Conservation (phyloP, 495 filamentous ascomycete species). For the Podospora australis region DNA sequence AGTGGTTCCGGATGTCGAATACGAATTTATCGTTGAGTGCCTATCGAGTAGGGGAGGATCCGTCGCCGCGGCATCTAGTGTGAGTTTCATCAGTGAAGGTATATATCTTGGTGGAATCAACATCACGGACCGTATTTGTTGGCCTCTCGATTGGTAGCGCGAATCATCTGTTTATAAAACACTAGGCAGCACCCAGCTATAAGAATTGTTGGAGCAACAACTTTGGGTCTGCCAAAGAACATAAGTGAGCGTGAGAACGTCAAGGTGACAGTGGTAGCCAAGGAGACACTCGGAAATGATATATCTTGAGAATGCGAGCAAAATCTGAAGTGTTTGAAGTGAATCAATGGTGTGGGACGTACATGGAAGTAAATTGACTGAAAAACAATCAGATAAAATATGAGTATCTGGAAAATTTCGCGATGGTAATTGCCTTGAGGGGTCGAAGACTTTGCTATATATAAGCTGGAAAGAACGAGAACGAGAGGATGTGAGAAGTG, state of each 20-base stretch:
- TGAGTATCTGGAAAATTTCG: too few species aligned
- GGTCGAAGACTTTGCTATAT: too few species aligned
- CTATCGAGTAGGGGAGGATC: constrained; percentile 75
- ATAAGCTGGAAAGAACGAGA: too few species aligned
- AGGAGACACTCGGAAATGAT: too few species aligned
- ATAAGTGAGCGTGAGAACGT: background rate
- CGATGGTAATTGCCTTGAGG: too few species aligned
- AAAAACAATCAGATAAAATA: too few species aligned
- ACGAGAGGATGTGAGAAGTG: too few species aligned
- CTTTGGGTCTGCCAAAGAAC: background rate
- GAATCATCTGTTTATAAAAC: background rate
- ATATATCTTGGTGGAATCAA: background rate
- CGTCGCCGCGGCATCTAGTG: constrained; percentile 34
- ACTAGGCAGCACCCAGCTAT: background rate
- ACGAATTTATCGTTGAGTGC: constrained; percentile 63
- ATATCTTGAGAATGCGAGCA: too few species aligned
- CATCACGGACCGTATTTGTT: background rate
- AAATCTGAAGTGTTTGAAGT: too few species aligned
- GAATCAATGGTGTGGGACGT: too few species aligned
- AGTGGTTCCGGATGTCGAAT: constrained; percentile 59
- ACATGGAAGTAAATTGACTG: too few species aligned
- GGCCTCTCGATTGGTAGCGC: background rate
- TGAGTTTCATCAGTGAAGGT: background rate
- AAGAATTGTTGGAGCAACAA: background rate
- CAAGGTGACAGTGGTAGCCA: too few species aligned